Percentiles rank a stretch among this genome's conserved stretches.
Evolutionary conservation across 2,329 filamentous ascomycete genomes (phyloP).

Genomic region (Phialocephala sp.): DNA sequence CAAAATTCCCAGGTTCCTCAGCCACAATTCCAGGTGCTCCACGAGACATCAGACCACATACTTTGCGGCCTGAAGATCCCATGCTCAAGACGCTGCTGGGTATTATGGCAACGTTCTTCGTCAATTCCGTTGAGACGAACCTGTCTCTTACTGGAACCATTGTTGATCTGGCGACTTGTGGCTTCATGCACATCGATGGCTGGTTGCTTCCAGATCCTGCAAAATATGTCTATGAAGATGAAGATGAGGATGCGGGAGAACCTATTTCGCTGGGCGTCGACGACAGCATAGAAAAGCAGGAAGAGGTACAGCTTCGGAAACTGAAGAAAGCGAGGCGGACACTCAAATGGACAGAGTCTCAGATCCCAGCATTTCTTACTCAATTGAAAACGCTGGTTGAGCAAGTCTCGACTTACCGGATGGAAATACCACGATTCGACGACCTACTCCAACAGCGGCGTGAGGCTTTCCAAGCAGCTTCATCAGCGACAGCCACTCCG

Average conservation of each 20-base stretch:
- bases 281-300: slow-evolving; percentile 44
- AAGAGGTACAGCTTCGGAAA: slow-evolving; percentile 52
- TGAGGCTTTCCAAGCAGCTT: slow-evolving; percentile 66
- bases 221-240: slow-evolving; percentile 63
- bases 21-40: slow-evolving; percentile 65
- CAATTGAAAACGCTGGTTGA: slow-evolving; percentile 65
- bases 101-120: slow-evolving; percentile 79
- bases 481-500: slow-evolving; percentile 44
- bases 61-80: slow-evolving; percentile 66
- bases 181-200: slow-evolving; percentile 84
- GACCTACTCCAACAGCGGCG: slow-evolving; percentile 70
- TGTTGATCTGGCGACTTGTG: slow-evolving; percentile 82
- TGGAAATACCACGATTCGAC: slow-evolving; percentile 73
- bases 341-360: slow-evolving; percentile 58
- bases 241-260: slow-evolving; percentile 49
- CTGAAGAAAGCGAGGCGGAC: slow-evolving; percentile 58
- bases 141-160: slow-evolving; percentile 84
- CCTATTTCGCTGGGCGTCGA: slow-evolving; percentile 35
- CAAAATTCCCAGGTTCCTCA: slow-evolving; percentile 60
- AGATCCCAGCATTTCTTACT: slow-evolving; percentile 59
- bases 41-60: slow-evolving; percentile 65
- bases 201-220: slow-evolving; percentile 81
- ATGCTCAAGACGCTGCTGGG: slow-evolving; percentile 70
- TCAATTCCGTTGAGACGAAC: slow-evolving; percentile 91
- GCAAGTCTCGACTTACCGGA: slow-evolving; percentile 66